Conservation (phyloP, 192 early-diverging fungal genomes). For the Backusella luteola region DNA sequence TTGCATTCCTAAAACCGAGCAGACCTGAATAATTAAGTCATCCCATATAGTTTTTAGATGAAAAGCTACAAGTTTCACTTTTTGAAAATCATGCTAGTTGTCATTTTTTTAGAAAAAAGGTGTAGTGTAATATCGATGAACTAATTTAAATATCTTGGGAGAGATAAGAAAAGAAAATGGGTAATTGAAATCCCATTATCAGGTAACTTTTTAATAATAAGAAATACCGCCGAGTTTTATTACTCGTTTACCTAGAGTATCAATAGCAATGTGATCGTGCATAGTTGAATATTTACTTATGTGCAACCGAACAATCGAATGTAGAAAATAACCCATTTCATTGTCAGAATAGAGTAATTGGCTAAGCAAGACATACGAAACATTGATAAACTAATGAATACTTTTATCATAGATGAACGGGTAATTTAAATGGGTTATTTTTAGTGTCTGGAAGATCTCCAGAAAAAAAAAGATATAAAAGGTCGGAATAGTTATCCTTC, state of each 20-base stretch:
- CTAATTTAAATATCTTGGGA: background rate
- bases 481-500: background rate
- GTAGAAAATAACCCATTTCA: no score
- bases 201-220: background rate
- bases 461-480: background rate
- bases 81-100: background rate
- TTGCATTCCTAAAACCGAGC: background rate
- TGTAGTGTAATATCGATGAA: background rate
- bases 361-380: background rate
- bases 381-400: background rate
- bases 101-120: background rate
- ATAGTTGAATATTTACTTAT: no score
- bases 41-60: background rate
- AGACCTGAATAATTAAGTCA: background rate
- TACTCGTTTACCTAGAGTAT: background rate
- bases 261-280: background rate
- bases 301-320: no score
- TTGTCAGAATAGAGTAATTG: background rate
- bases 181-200: background rate
- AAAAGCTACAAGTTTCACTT: background rate
- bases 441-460: background rate
- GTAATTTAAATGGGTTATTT: background rate
- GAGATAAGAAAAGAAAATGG: background rate
- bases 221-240: background rate
- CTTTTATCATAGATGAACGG: background rate